A percentile compares a stretch with the other conserved stretches of the same genome.
Conservation (phyloP, 1,284 basidiomycete genomes). For the Cerioporus squamosus region DNA sequence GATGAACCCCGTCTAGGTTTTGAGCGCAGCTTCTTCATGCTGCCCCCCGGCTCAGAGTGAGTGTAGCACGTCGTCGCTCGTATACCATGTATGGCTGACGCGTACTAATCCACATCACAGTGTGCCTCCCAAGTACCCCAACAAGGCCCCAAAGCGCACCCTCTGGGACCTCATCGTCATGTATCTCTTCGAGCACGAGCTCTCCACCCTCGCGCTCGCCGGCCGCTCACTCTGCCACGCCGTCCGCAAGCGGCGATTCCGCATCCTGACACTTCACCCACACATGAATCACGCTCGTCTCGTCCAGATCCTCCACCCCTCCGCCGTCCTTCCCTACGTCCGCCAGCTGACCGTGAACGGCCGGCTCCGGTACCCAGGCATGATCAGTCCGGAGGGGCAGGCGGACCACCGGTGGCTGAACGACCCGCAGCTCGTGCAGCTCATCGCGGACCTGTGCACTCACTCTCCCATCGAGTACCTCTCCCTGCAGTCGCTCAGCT, state of each 20-base stretch:
- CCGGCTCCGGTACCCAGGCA: not conserved
- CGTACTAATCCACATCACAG: not conserved
- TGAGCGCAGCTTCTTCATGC: slow-evolving; percentile 5
- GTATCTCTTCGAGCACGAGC: not conserved
- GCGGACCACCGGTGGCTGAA: slow-evolving; percentile 2
- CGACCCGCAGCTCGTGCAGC: not conserved
- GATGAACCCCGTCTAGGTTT: too few species aligned
- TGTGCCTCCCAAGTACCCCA: slow-evolving; percentile 8
- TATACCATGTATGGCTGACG: too few species aligned
- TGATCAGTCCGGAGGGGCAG: not conserved
- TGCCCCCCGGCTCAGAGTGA: slow-evolving; percentile 1
- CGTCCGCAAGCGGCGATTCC: slow-evolving; percentile 7
- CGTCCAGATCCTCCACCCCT: not conserved
- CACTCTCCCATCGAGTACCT: slow-evolving; percentile 5
- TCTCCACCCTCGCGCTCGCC: slow-evolving; percentile 1
- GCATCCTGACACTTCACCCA: not conserved
- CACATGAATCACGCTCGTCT: not conserved
- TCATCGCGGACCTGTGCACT: not conserved
- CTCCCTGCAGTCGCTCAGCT: slow-evolving; percentile 8
- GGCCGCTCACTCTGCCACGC: slow-evolving; percentile 3
- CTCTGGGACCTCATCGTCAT: not conserved
- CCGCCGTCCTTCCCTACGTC: slow-evolving; percentile 7
- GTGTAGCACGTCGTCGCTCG: not conserved
- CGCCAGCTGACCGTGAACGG: slow-evolving; percentile 7
- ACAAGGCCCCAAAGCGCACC: not conserved